These are phyloP conservation scores for Pseudotulostoma volvatum DNA, from an alignment of 495 filamentous ascomycete species.

Conservation along the genomic window DNA sequence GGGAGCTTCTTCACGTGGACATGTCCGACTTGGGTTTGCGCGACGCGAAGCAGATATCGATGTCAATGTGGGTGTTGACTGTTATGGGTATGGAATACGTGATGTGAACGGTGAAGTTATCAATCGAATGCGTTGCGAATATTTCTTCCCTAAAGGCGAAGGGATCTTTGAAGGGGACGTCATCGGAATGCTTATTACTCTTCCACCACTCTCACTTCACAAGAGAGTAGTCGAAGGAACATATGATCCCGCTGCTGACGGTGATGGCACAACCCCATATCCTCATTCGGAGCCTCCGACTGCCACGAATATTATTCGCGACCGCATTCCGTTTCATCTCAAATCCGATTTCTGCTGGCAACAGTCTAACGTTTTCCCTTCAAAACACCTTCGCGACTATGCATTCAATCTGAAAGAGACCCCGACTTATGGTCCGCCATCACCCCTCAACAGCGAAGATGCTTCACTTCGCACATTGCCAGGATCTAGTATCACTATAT, in stretches of 20 bases:
- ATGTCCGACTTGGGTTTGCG: slow-evolving; percentile 83
- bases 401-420: slow-evolving; percentile 34
- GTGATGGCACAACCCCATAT: slow-evolving; percentile 8
- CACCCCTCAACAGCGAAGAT: slow-evolving; percentile 46
- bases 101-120: slow-evolving; percentile 83
- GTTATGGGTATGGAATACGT: slow-evolving; percentile 87
- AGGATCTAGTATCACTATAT: slow-evolving; percentile 69
- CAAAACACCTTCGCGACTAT: slow-evolving; percentile 73
- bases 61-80: slow-evolving; percentile 87
- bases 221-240: slow-evolving; percentile 72
- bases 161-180: slow-evolving; percentile 71
- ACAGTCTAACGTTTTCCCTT: slow-evolving; percentile 75
- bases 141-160: slow-evolving; percentile 64
- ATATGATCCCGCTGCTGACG: slow-evolving; percentile 70
- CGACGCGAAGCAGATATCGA: slow-evolving; percentile 81
- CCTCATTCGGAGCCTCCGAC: slow-evolving; percentile 9
- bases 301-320: slow-evolving; percentile 69
- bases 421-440: slow-evolving; percentile 36
- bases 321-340: slow-evolving; percentile 84
- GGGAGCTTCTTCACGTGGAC: slow-evolving; percentile 35
- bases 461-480: slow-evolving; percentile 69
- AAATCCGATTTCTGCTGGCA: slow-evolving; percentile 91
- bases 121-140: slow-evolving; percentile 79
- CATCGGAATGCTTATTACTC: slow-evolving; percentile 80
- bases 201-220: slow-evolving; percentile 72